Conservation (phyloP, 2,329 filamentous ascomycete species). For the Magnaporthiopsis rhizophila region DNA sequence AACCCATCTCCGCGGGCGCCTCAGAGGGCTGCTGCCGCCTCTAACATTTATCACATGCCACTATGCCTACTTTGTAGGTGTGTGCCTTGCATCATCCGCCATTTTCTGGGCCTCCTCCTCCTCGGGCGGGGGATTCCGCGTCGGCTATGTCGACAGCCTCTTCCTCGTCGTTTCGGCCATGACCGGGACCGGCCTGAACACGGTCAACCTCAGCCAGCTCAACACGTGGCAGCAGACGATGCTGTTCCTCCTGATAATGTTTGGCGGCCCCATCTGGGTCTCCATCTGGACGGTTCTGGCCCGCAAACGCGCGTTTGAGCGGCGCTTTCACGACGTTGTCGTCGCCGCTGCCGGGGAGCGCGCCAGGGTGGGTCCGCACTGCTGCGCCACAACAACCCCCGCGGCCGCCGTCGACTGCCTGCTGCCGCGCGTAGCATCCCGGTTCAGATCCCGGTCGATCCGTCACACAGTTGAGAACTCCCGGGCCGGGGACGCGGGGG, state of each 20-base stretch:
- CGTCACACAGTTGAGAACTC: too few species aligned
- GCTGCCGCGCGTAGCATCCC: neutral
- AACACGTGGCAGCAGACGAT: constrained; percentile 60
- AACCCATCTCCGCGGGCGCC: neutral
- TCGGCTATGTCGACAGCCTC: constrained; percentile 54
- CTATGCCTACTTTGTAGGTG: constrained; percentile 55
- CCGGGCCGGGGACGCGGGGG: neutral
- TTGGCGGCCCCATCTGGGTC: constrained; percentile 58
- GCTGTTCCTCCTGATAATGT: constrained; percentile 53
- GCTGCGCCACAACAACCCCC: neutral
- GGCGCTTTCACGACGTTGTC: constrained; percentile 47
- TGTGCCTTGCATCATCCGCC: constrained; percentile 44
- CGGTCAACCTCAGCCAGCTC: constrained; percentile 53
- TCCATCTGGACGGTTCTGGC: constrained; percentile 55
- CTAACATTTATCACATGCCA: constrained; percentile 58
- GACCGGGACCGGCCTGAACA: constrained; percentile 57
- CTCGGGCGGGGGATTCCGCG: constrained; percentile 39
- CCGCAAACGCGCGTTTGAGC: constrained; percentile 54
- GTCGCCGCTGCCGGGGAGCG: constrained; percentile 24
- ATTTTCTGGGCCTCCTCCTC: constrained; percentile 53
- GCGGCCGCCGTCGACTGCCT: neutral
- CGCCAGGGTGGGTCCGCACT: constrained; percentile 16
- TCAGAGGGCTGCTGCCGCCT: constrained; percentile 24
- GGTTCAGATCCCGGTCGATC: neutral
- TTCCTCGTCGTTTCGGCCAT: constrained; percentile 59